Base-by-base conservation (phyloP, 257 asterid genomes). In the Prunella vulgaris region DNA sequence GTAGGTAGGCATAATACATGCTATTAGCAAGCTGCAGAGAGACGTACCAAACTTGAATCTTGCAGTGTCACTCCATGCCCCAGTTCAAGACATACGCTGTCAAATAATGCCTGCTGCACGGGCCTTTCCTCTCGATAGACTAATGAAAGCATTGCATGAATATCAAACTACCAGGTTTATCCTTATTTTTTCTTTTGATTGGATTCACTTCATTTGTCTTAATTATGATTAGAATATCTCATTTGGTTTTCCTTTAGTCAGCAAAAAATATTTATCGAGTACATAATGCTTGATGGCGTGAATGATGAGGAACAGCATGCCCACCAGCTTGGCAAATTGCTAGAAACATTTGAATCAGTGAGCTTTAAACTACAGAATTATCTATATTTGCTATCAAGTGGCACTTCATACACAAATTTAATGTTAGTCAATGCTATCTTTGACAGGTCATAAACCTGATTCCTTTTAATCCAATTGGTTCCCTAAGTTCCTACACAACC, bases 21-120 rank as follows among this genome's bases (percentile, higher is more conserved):
- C 93, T 58, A 94, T 94, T 52, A 74, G 65, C 71, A 94, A 91
- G 85, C 88, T 94, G 77, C 96, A 94, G 21, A 71, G 42, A 52
- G 99, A 94, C 76, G 0, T 94, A 42, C 99, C 99, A 21, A 87
- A 80, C 79, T 18, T 86, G 71, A 94, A 94, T 79, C 82, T 94
- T 68, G 99, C 99, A 3, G 97, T 94, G 56, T 94, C 99, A 14
- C 84, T 94, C 63, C 99, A 94, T 64, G 97, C 99, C 63, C 99
- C 99, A 7, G 85, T 86, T 53, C 99, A 94, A 82, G 96, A 87
- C 3, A 86, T 94, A 61, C 99, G 99, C 25, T 94, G 99, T 77
- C 95, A 83, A 81, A 94, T 94, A 80, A 94, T 91, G 99, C 99
- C 99, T 52, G 97, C 99, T 18, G 99, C 99, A 37, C 82, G 97